Evolutionary conservation across 2,329 filamentous ascomycete genomes (phyloP).

Genomic region (Fusarium fujikuroi): DNA sequence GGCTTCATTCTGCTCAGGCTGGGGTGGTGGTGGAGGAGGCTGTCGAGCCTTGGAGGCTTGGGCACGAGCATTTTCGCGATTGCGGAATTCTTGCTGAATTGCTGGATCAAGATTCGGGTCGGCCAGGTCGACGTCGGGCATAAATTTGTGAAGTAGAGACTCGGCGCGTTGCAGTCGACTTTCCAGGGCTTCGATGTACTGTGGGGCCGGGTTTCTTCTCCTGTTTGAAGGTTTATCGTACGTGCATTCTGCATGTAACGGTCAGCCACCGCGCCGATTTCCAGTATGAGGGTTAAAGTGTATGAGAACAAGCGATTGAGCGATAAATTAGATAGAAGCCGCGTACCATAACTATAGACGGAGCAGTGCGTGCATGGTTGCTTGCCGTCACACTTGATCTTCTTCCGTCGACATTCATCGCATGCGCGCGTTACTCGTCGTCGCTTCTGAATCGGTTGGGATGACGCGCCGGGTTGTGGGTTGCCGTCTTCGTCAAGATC

Average conservation of each 20-base stretch:
- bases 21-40: constrained; percentile 43
- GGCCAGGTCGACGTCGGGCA: constrained; percentile 85
- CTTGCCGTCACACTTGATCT: constrained; percentile 89
- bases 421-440: constrained; percentile 83
- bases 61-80: constrained; percentile 62
- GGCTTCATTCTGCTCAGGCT: constrained; percentile 67
- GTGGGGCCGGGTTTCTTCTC: constrained; percentile 87
- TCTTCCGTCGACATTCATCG: constrained; percentile 85
- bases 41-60: constrained; percentile 54
- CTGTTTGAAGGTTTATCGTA: constrained; percentile 96
- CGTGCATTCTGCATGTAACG: constrained; percentile 76
- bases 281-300: neutral
- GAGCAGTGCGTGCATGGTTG: constrained; percentile 95
- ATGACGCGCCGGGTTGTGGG: constrained; percentile 50
- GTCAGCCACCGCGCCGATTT: constrained; percentile 29
- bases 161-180: constrained; percentile 85
- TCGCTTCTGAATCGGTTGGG: constrained; percentile 76
- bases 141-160: constrained; percentile 78
- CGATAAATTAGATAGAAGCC: neutral
- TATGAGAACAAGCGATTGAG: constrained; percentile 2
- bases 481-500: constrained; percentile 54
- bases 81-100: constrained; percentile 75
- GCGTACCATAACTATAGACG: constrained; percentile 94
- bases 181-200: constrained; percentile 92
- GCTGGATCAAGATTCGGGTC: constrained; percentile 84